Percentiles rank a stretch among this genome's conserved stretches.
These are phyloP conservation scores for Debaryomyces castellii DNA, from an alignment of 805 yeast species.

Conservation along the genomic window DNA sequence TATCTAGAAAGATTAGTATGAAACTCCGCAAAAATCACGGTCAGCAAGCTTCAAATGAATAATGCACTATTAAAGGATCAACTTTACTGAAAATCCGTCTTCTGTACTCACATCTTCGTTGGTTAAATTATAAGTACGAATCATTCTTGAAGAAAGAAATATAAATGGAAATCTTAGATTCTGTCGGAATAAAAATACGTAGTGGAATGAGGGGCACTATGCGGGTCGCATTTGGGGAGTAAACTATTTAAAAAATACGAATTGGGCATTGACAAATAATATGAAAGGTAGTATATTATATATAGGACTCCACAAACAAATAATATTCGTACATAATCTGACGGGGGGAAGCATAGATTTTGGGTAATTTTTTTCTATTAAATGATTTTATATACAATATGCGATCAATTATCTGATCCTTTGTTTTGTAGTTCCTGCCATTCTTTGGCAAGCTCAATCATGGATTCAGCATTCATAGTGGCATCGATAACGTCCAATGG, in stretches of 20 bases:
- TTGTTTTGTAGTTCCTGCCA: conserved; percentile 41
- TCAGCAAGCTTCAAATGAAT: too few species aligned
- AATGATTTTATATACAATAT: neutral
- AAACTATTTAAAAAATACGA: neutral
- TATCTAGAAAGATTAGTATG: conserved; percentile 6
- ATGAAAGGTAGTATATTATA: neutral
- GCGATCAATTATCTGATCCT: neutral
- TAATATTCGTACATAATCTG: too few species aligned
- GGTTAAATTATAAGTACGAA: neutral
- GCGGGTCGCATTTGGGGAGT: neutral
- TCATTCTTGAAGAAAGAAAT: conserved; percentile 1
- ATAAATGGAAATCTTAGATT: neutral
- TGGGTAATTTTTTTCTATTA: too few species aligned
- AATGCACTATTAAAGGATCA: too few species aligned
- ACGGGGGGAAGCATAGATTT: neutral
- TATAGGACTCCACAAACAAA: too few species aligned
- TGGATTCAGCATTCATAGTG: conserved; percentile 60
- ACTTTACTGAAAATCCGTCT: neutral
- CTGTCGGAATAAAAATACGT: neutral
- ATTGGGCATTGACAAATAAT: neutral
- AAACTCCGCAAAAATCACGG: neutral
- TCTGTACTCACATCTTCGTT: conserved; percentile 3
- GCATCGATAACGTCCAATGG: conserved; percentile 92
- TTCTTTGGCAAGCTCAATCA: conserved; percentile 64
- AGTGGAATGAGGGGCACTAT: neutral